phyloP scores from a whole-genome alignment of 2,329 filamentous ascomycete genomes.

The Hypoxylon sp. region DNA sequence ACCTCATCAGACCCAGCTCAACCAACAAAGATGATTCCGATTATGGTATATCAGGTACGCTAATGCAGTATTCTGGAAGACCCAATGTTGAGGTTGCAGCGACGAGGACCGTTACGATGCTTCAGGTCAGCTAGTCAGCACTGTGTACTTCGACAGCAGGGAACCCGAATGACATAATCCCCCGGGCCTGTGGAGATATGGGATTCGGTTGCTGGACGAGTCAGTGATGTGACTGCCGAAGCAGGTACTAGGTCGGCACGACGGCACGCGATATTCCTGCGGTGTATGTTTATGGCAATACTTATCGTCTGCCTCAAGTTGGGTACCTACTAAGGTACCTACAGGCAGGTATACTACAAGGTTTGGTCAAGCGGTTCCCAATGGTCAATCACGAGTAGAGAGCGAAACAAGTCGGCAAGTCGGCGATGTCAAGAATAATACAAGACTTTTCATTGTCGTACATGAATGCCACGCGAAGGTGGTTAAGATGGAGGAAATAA shows the following conservation, averaged over 20 bases:
- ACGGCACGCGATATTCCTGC: neutral
- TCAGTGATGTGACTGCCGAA: too few relatives aligned
- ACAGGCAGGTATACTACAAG: neutral
- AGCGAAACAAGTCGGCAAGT: neutral
- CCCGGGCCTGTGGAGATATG: neutral
- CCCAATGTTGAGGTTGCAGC: neutral
- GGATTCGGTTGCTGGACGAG: constrained; percentile 3
- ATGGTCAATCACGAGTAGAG: neutral
- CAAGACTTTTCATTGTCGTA: constrained; percentile 10
- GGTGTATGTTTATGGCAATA: constrained; percentile 1
- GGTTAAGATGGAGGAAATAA: constrained; percentile 3
- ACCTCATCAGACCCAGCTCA: neutral
- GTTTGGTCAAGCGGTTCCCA: too few relatives aligned
- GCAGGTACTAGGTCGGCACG: too few relatives aligned
- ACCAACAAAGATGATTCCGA: neutral
- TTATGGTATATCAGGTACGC: neutral
- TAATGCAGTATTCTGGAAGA: neutral
- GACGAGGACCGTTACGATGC: neutral
- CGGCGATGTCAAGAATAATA: constrained; percentile 14
- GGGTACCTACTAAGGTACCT: too few relatives aligned
- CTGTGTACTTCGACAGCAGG: neutral
- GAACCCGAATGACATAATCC: constrained; percentile 2
- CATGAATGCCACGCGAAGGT: constrained; percentile 20
- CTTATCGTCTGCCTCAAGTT: too few relatives aligned
- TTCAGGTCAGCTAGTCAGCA: neutral